Conservation (phyloP, 2,329 filamentous ascomycete species). For the Colletotrichum horii region DNA sequence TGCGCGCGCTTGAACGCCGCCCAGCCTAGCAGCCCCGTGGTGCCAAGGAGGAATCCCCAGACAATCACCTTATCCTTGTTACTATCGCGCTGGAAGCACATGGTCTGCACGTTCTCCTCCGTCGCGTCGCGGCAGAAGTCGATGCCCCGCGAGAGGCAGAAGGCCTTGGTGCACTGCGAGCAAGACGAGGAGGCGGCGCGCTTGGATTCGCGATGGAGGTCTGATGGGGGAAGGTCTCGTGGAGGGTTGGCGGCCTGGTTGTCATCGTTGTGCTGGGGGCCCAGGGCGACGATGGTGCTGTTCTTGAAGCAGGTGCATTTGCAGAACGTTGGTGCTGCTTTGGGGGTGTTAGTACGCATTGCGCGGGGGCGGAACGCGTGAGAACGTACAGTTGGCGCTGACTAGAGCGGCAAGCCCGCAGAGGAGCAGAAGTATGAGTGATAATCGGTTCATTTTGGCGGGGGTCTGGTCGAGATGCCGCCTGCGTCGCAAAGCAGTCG, state of each 20-base stretch:
- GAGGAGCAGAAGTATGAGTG: constrained; percentile 40
- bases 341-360: constrained; percentile 25
- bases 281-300: constrained; percentile 69
- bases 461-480: background rate
- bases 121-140: constrained; percentile 68
- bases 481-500: background rate
- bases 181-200: constrained; percentile 54
- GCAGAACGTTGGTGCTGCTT: constrained; percentile 69
- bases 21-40: constrained; percentile 64
- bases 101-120: constrained; percentile 66
- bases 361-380: background rate
- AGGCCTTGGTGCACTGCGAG: constrained; percentile 68
- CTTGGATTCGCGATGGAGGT: constrained; percentile 15
- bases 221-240: constrained; percentile 23
- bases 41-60: constrained; percentile 67
- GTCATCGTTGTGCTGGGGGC: constrained; percentile 41
- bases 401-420: constrained; percentile 38
- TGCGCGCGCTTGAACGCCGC: constrained; percentile 56
- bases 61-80: constrained; percentile 72
- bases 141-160: constrained; percentile 64
- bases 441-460: constrained; percentile 33
- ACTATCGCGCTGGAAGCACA: constrained; percentile 71
- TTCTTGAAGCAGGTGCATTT: constrained; percentile 76
- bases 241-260: constrained; percentile 24
- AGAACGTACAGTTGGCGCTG: constrained; percentile 48